phyloP scores from a whole-genome alignment of 768 basidiomycete genomes.

The Mycena vitilis region DNA sequence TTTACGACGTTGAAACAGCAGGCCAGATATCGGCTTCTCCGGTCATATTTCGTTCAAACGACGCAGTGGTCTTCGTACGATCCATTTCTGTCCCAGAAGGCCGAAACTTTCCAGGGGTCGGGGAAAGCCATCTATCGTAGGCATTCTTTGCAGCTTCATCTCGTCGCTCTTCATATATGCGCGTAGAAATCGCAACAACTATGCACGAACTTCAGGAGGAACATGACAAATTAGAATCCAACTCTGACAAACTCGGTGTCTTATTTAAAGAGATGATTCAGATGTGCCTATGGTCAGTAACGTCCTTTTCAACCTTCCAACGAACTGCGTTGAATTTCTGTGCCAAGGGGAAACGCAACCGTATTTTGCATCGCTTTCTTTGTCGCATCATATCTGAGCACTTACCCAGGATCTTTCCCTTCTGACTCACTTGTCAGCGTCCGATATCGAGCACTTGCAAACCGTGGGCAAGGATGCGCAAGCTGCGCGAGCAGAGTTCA shows the following conservation, averaged over 20 bases:
- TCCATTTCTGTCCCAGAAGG: constrained; percentile 85
- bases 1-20: constrained; percentile 11
- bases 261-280: constrained; percentile 89
- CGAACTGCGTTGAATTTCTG: background rate
- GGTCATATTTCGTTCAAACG: constrained; percentile 76
- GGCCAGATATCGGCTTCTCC: constrained; percentile 83
- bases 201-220: constrained; percentile 74
- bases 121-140: constrained; percentile 81
- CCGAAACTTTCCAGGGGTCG: constrained; percentile 84
- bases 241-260: constrained; percentile 66
- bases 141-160: constrained; percentile 40
- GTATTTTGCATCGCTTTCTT: constrained; percentile 51
- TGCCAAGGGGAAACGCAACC: constrained; percentile 91
- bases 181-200: constrained; percentile 75
- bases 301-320: background rate
- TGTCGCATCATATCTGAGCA: background rate
- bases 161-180: constrained; percentile 7
- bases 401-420: constrained; percentile 86
- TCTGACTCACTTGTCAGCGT: constrained; percentile 84
- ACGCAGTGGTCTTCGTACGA: constrained; percentile 81
- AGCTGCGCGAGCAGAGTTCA: constrained; percentile 78
- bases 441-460: constrained; percentile 88
- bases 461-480: constrained; percentile 85
- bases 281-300: constrained; percentile 83
- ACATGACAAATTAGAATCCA: constrained; percentile 55